phyloP scores from a whole-genome alignment of 176 grass and related monocot species.

The Tillandsia leiboldiana region DNA sequence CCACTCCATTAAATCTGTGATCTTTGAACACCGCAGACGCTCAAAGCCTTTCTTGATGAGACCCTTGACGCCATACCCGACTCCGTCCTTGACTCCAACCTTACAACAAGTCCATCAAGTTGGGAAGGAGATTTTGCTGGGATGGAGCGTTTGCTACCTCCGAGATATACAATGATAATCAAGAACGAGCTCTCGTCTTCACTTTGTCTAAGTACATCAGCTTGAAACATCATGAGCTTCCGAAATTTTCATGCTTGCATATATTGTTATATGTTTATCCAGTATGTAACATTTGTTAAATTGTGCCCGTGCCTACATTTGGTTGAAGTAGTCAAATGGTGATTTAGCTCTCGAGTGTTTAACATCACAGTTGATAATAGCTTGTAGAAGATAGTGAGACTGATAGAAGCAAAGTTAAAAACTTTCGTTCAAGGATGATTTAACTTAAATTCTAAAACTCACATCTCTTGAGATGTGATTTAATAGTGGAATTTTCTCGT shows the following conservation, averaged over 20 bases:
- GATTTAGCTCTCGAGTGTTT: no score
- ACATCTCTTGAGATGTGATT: no score
- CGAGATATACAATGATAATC: conserved; percentile 28
- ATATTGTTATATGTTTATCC: background rate
- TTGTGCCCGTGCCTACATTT: no score
- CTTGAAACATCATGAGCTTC: conserved; percentile 11
- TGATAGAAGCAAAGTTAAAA: no score
- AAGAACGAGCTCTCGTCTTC: conserved; percentile 16
- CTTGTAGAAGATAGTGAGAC: no score
- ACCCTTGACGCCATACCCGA: conserved; percentile 61
- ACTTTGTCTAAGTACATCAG: conserved; percentile 20
- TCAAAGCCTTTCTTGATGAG: conserved; percentile 77
- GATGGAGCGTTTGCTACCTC: conserved; percentile 40
- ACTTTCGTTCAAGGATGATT: no score
- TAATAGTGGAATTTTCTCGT: no score
- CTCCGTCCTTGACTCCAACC: conserved; percentile 47
- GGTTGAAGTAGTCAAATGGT: no score
- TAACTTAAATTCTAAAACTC: no score
- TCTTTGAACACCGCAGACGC: conserved; percentile 37
- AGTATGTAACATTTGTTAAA: background rate
- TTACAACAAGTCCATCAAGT: conserved; percentile 22
- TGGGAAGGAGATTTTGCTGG: conserved; percentile 45
- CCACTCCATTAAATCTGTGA: background rate
- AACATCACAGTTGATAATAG: no score
- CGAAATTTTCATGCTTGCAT: background rate